Conservation (phyloP, 2,329 filamentous ascomycete genomes). For the Trichoderma sp. region DNA sequence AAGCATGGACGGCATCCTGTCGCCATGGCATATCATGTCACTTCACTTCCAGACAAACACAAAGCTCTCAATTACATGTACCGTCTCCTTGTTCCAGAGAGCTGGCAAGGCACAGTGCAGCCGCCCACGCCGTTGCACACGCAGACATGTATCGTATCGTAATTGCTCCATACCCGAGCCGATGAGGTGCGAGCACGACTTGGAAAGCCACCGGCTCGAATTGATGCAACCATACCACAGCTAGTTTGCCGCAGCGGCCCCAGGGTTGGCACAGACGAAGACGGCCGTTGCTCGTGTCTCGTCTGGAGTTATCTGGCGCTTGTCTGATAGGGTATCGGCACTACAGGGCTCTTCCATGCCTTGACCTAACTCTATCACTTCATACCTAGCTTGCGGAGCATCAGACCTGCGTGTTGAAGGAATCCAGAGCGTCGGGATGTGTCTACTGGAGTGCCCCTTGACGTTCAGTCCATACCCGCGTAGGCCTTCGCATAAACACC, state of each 20-base stretch:
- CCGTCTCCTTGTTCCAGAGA: slow-evolving; percentile 4
- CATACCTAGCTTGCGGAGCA: no score
- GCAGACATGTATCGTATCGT: slow-evolving; percentile 6
- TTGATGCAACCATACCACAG: slow-evolving; percentile 24
- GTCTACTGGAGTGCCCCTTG: no score
- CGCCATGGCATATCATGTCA: slow-evolving; percentile 1
- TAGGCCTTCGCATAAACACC: no score
- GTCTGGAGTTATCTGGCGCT: not conserved
- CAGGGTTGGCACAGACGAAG: slow-evolving; percentile 17
- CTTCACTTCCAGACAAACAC: not conserved
- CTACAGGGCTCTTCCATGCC: no score
- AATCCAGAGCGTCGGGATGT: no score
- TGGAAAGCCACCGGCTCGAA: slow-evolving; percentile 2
- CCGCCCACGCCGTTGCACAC: slow-evolving; percentile 6
- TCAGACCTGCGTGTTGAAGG: no score
- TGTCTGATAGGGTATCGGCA: no score
- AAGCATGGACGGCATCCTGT: not conserved
- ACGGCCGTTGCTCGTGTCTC: slow-evolving; percentile 10
- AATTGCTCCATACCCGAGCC: slow-evolving; percentile 25
- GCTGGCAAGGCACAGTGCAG: slow-evolving; percentile 18
- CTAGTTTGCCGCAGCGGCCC: slow-evolving; percentile 2
- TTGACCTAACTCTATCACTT: no score
- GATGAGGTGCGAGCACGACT: slow-evolving; percentile 26
- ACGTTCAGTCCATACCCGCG: no score
- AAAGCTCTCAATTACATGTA: not conserved